Evolutionary conservation across 371 early-diverging fungal genomes (phyloP), one percentile per base, ranked within the genome.

Genomic region (Apophysomyces trapeziformis): DNA sequence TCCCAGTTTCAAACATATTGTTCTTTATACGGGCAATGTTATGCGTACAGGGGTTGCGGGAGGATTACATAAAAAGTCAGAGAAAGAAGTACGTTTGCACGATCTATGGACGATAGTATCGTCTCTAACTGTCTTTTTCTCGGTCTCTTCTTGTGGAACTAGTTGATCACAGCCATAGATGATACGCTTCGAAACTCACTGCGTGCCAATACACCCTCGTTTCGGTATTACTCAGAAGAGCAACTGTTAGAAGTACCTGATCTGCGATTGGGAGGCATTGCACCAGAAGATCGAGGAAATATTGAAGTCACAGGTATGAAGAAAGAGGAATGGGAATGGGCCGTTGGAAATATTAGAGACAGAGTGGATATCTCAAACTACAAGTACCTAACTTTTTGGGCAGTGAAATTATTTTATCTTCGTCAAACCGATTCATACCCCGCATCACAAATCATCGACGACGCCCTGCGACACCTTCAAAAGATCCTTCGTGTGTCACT

Each of bases 221-320:
- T 70, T 37, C 73, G 71, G 4, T 77, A 78, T 47, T 68, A 64
- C 13, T 57, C 60, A 50, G 63, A 66, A 2, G 65, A 67, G 45
- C 56, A 61, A 13, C 47, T 77, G 14, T 61, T 82, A 12, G 77
- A 79, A 72, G 73, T 79, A 1, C 83, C 83, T 58, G 78, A 79
- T 68, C 65, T 79, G n/a, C 75, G 77, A 67, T 61, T 67, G 7
- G 71, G 70, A 43, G 79, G 77, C 57, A 76, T 79, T 54, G 65
- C 69, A 6, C 68, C 74, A 21, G 81, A 79, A 16, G 85, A 84
- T 54, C 75, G 85, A 32, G 61, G 74, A 43, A 74, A 81, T 60
- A 79, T 84, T 13, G 85, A 87, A 63, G 79, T 87, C 26, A 87
- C 87, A 66, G 87, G 87, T 79, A 66, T 57, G 45, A 14, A 62